These are phyloP conservation scores for Pulveroboletus sp. DNA, from an alignment of 768 basidiomycete genomes.

Conservation along the genomic window DNA sequence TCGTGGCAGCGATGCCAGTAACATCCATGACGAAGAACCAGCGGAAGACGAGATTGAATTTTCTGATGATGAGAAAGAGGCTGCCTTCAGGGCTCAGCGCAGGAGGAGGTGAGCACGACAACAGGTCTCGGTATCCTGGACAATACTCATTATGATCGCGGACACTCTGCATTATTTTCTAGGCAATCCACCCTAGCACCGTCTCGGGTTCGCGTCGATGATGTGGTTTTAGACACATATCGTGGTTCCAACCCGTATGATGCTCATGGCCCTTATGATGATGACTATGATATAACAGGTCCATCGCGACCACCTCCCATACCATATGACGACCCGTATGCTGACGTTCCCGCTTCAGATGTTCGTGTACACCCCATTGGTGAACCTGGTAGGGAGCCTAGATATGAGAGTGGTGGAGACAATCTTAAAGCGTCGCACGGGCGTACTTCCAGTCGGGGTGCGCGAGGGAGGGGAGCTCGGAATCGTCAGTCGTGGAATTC, in stretches of 20 bases:
- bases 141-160: slow-evolving; percentile 39
- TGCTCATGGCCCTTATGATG: slow-evolving; percentile 64
- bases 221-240: slow-evolving; percentile 42
- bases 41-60: slow-evolving; percentile 89
- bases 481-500: slow-evolving; percentile 14
- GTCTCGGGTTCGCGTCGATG: slow-evolving; percentile 51
- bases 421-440: slow-evolving; percentile 2
- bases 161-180: slow-evolving; percentile 49
- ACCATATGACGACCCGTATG: slow-evolving; percentile 79
- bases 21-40: slow-evolving; percentile 91
- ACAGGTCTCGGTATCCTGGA: neutral
- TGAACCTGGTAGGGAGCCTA: slow-evolving; percentile 18
- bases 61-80: slow-evolving; percentile 92
- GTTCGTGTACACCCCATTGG: neutral
- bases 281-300: slow-evolving; percentile 47
- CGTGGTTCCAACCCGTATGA: slow-evolving; percentile 60
- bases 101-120: slow-evolving; percentile 51
- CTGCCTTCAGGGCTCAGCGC: slow-evolving; percentile 54
- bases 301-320: slow-evolving; percentile 61
- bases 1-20: slow-evolving; percentile 93
- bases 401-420: slow-evolving; percentile 18
- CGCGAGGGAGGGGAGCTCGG: slow-evolving; percentile 24
- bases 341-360: slow-evolving; percentile 39
- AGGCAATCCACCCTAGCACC: slow-evolving; percentile 51
- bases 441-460: slow-evolving; percentile 25